Base-by-base conservation (phyloP, 1,284 basidiomycete genomes). In the Fistulina hepatica region DNA sequence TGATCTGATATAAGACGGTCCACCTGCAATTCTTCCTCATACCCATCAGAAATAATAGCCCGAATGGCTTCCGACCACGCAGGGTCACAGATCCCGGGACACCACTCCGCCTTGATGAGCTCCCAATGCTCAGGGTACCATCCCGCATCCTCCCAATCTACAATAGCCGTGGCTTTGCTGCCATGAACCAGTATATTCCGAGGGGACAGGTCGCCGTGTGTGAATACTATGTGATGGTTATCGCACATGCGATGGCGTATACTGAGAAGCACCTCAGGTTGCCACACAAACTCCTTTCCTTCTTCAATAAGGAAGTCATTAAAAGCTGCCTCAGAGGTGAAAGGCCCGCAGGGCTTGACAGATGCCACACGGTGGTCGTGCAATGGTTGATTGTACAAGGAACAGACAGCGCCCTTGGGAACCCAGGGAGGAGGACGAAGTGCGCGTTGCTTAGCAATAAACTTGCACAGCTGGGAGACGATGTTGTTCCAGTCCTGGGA, bases 51-150 rank as follows among this genome's bases (percentile, higher is more conserved):
- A n/a, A n/a, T n/a, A n/a, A n/a, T n/a, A n/a, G n/a, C n/a, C n/a
- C n/a, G n/a, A n/a, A n/a, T n/a, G n/a, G n/a, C n/a, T n/a, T n/a
- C n/a, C n/a, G n/a, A n/a, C n/a, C n/a, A n/a, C n/a, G n/a, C n/a
- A n/a, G n/a, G n/a, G n/a, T n/a, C n/a, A n/a, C n/a, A n/a, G n/a
- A n/a, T n/a, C n/a, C n/a, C n/a, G n/a, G n/a, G n/a, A n/a, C n/a
- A n/a, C 28, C 28, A 31, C 15, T n/a, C 15, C 10, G 28, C 28
- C 28, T 31, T 31, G 28, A 13, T 16, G 33, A 35, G 36, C 34
- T 45, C 41, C 44, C 44, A 45, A 15, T 40, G 41, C 21, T 36
- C 40, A 4, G 44, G 44, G 36, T 39, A 39, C 31, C 41, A 45
- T 4, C 44, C 44, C 1, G 38, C 44, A 19, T 23, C 33, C n/a